Conservation (phyloP, 2,329 filamentous ascomycete genomes). For the Alternaria incomplexa region DNA sequence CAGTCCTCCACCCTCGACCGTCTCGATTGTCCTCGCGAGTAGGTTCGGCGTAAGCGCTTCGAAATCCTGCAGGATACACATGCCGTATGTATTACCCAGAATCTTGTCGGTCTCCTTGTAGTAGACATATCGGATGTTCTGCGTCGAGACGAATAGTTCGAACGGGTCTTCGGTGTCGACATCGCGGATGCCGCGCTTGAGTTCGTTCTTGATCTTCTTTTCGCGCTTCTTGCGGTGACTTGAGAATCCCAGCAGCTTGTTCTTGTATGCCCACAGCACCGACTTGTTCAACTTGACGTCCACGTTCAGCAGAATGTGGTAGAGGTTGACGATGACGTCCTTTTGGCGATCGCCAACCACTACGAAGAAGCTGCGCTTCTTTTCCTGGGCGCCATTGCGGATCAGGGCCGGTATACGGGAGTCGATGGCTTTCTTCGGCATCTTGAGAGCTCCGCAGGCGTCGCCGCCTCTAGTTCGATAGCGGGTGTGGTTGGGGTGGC, state of each 20-base stretch:
- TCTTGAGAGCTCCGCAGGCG: slow-evolving; percentile 41
- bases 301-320: slow-evolving; percentile 89
- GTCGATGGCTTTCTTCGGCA: slow-evolving; percentile 49
- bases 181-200: slow-evolving; percentile 92
- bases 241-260: slow-evolving; percentile 92
- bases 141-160: slow-evolving; percentile 93
- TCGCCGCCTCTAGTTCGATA: slow-evolving; percentile 35
- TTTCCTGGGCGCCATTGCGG: slow-evolving; percentile 65
- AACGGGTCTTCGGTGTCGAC: slow-evolving; percentile 93
- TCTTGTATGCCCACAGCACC: slow-evolving; percentile 98
- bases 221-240: slow-evolving; percentile 97
- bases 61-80: slow-evolving; percentile 98
- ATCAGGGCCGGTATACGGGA: slow-evolving; percentile 50
- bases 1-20: slow-evolving; percentile 92
- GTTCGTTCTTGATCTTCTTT: slow-evolving; percentile 97
- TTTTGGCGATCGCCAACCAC: slow-evolving; percentile 93
- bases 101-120: slow-evolving; percentile 99
- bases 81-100: slow-evolving; percentile 94
- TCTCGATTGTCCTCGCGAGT: slow-evolving; percentile 92
- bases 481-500: not conserved
- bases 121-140: slow-evolving; percentile 98
- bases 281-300: slow-evolving; percentile 96
- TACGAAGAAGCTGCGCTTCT: slow-evolving; percentile 98
- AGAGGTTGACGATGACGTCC: slow-evolving; percentile 93
- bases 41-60: slow-evolving; percentile 98